These are phyloP conservation scores for Echeveria elegans DNA, from an alignment of 164 flowering plant genomes.

Conservation along the genomic window DNA sequence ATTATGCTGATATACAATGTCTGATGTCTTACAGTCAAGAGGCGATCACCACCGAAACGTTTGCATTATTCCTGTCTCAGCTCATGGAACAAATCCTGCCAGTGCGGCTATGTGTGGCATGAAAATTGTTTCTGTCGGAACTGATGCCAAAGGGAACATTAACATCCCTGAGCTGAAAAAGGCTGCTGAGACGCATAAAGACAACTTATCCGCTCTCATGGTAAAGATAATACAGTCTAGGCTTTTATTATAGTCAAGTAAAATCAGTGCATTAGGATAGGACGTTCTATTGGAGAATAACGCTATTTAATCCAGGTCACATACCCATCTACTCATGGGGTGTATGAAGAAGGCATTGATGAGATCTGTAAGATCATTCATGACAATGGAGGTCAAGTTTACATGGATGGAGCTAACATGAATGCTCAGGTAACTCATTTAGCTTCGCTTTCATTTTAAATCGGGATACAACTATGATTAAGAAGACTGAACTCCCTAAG, in stretches of 20 bases:
- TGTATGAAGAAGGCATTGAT: slow-evolving; percentile 96
- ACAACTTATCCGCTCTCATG: slow-evolving; percentile 89
- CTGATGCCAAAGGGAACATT: slow-evolving; percentile 98
- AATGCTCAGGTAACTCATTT: slow-evolving; percentile 76
- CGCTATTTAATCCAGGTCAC: slow-evolving; percentile 53
- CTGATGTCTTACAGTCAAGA: slow-evolving; percentile 48
- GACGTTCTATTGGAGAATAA: neutral
- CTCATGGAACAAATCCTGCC: slow-evolving; percentile 99
- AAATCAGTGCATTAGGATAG: neutral
- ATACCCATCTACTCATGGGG: slow-evolving; percentile 99
- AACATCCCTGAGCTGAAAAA: slow-evolving; percentile 80
- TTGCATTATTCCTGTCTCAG: slow-evolving; percentile 96
- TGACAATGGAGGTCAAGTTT: slow-evolving; percentile 98
- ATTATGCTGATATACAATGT: neutral
- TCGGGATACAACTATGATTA: neutral
- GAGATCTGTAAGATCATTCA: slow-evolving; percentile 97
- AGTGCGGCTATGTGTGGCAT: slow-evolving; percentile 99
- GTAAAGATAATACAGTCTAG: slow-evolving; percentile 22
- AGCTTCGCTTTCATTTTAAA: neutral
- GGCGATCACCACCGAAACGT: slow-evolving; percentile 92
- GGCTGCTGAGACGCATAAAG: slow-evolving; percentile 87
- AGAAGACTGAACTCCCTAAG: too few species aligned
- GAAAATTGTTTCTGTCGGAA: slow-evolving; percentile 92
- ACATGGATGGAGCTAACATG: slow-evolving; percentile 99
- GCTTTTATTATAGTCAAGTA: neutral